phyloP scores from a whole-genome alignment of 495 filamentous ascomycete genomes.

The Daldinia loculata region DNA sequence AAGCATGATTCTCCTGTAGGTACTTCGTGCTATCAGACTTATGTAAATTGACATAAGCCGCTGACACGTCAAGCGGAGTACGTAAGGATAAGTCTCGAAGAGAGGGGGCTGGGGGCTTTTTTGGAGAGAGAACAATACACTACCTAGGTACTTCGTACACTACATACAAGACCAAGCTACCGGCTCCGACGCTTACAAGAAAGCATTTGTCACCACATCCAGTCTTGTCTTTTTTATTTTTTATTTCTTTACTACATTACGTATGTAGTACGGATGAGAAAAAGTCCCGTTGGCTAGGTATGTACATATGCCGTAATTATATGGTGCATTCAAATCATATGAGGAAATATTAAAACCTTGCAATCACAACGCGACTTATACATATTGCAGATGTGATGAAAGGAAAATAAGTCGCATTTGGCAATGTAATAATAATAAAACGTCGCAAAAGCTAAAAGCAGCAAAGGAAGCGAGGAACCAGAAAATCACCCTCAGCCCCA shows the following conservation, averaged over 20 bases:
- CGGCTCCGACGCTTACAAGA: constrained; percentile 5
- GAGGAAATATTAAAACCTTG: constrained; percentile 3
- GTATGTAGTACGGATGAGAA: not conserved
- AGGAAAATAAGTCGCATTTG: constrained; percentile 3
- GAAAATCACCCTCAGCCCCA: constrained; percentile 31
- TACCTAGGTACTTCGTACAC: not conserved
- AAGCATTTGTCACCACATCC: constrained; percentile 4
- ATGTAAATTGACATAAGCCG: constrained; percentile 3
- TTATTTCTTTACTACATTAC: not conserved
- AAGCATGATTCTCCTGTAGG: constrained; percentile 11
- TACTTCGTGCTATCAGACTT: too few species aligned
- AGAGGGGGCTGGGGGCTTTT: not conserved
- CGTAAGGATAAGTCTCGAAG: constrained; percentile 11
- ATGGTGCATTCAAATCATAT: constrained; percentile 2
- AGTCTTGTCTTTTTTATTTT: not conserved
- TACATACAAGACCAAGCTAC: not conserved
- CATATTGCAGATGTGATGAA: constrained; percentile 6
- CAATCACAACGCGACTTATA: constrained; percentile 5
- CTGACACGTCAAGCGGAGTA: constrained; percentile 21
- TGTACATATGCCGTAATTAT: constrained; percentile 2
- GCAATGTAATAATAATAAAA: constrained; percentile 11
- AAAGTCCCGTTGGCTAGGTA: not conserved
- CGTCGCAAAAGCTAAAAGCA: not conserved
- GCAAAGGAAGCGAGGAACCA: constrained; percentile 5
- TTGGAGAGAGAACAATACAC: not conserved